Conservation (phyloP, 345 rosid genomes). For the Citrus maxima region DNA sequence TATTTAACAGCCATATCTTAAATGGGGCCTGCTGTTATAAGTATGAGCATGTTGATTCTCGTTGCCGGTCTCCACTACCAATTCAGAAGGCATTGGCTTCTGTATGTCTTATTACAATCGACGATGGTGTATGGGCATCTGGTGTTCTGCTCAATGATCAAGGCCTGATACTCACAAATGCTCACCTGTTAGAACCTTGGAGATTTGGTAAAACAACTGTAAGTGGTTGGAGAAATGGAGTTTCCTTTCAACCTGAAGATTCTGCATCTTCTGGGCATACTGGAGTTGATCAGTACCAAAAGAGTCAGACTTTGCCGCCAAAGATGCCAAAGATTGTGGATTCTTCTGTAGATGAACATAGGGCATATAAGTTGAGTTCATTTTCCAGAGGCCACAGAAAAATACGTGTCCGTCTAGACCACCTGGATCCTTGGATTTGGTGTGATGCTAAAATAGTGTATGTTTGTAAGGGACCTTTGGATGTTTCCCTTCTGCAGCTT, state of each 20-base stretch:
- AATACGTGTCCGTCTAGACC: constrained; percentile 72
- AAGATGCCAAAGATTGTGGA: constrained; percentile 17
- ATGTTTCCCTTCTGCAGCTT: constrained; percentile 81
- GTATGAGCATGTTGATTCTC: constrained; percentile 15
- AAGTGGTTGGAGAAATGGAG: constrained; percentile 31
- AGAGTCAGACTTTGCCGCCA: constrained; percentile 21
- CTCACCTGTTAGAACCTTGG: constrained; percentile 97
- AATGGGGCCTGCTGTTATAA: constrained; percentile 20
- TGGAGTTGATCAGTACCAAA: constrained; percentile 26
- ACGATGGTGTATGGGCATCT: constrained; percentile 89
- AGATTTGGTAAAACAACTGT: constrained; percentile 72
- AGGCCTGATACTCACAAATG: constrained; percentile 88
- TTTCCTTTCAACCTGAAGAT: constrained; percentile 26
- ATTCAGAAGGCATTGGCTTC: constrained; percentile 67
- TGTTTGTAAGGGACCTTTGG: constrained; percentile 74
- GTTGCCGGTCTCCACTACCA: constrained; percentile 23
- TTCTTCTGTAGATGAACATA: constrained; percentile 25
- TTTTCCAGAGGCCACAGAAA: constrained; percentile 34
- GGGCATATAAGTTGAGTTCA: constrained; percentile 32
- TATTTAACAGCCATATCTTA: constrained; percentile 23
- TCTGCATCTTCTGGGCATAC: constrained; percentile 22
- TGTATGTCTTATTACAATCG: constrained; percentile 71
- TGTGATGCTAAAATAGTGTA: constrained; percentile 66
- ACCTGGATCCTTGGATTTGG: constrained; percentile 74
- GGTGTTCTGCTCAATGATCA: constrained; percentile 77